Evolutionary conservation across 305 asterid species (phyloP).

Genomic region (Solanum hybrid): DNA sequence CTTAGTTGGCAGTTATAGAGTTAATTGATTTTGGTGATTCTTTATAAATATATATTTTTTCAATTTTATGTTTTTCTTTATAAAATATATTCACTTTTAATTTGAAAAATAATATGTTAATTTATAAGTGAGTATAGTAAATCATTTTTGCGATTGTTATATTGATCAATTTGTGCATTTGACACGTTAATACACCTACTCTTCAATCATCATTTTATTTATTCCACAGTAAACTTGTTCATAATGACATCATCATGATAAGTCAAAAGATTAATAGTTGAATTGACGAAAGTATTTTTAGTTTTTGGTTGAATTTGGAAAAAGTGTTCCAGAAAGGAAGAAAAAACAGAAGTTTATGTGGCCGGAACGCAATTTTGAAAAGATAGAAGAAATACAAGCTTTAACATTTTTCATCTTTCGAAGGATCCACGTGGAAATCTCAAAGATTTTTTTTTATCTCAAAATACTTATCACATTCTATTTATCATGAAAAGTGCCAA

Average conservation of each 20-base stretch:
- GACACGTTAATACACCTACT: not conserved
- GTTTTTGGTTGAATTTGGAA: not conserved
- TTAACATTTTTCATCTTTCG: not conserved
- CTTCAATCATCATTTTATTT: not conserved
- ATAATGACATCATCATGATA: not conserved
- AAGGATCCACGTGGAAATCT: not conserved
- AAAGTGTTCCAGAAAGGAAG: not conserved
- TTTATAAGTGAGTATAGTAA: not conserved
- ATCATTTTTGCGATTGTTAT: not conserved
- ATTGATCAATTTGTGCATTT: not conserved
- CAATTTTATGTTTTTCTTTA: not conserved
- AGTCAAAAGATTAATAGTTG: not conserved
- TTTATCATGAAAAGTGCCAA: not conserved
- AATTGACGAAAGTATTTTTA: not conserved
- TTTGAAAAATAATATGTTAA: too few species aligned
- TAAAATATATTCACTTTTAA: not conserved
- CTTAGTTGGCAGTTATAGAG: not conserved
- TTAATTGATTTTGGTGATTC: not conserved
- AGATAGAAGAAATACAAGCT: not conserved
- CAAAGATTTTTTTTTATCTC: not conserved
- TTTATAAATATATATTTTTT: not conserved
- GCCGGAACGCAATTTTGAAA: not conserved
- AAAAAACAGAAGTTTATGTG: not conserved
- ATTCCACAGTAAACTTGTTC: not conserved
- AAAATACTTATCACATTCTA: not conserved